Evolutionary conservation across 306 rosid genomes (phyloP).

Genomic region (Medicago lupulina): DNA sequence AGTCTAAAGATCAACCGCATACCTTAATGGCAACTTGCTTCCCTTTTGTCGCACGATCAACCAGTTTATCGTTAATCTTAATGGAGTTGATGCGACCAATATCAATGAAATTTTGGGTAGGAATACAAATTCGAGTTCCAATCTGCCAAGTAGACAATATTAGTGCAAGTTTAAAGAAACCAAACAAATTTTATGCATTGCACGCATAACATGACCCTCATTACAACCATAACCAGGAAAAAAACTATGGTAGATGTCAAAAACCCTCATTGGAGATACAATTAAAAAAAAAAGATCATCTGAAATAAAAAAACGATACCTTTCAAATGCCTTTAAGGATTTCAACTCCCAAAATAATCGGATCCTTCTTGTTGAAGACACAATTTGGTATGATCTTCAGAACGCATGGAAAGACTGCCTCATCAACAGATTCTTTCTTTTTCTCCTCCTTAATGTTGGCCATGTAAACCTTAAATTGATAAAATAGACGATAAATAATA

Average conservation of each 20-base stretch:
- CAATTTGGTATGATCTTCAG: constrained; percentile 81
- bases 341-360: constrained; percentile 96
- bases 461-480: constrained; percentile 88
- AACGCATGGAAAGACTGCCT: constrained; percentile 62
- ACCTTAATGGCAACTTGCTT: constrained; percentile 91
- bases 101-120: constrained; percentile 73
- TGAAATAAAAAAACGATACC: constrained; percentile 50
- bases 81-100: constrained; percentile 88
- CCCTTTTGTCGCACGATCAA: constrained; percentile 89
- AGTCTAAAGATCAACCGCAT: not conserved
- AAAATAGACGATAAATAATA: constrained; percentile 65
- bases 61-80: constrained; percentile 84
- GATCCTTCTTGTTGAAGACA: constrained; percentile 94
- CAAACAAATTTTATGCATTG: not conserved
- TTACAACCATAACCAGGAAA: too few relatives aligned
- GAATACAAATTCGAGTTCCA: constrained; percentile 89
- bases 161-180: constrained; percentile 21
- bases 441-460: constrained; percentile 86
- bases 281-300: too few relatives aligned
- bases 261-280: too few relatives aligned
- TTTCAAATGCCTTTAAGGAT: constrained; percentile 83
- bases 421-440: constrained; percentile 89
- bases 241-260: too few relatives aligned
- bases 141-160: constrained; percentile 56
- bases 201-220: not conserved